Base-by-base conservation (phyloP, 2,329 filamentous ascomycete species). In the Teratosphaeria pseudoeucalypti region DNA sequence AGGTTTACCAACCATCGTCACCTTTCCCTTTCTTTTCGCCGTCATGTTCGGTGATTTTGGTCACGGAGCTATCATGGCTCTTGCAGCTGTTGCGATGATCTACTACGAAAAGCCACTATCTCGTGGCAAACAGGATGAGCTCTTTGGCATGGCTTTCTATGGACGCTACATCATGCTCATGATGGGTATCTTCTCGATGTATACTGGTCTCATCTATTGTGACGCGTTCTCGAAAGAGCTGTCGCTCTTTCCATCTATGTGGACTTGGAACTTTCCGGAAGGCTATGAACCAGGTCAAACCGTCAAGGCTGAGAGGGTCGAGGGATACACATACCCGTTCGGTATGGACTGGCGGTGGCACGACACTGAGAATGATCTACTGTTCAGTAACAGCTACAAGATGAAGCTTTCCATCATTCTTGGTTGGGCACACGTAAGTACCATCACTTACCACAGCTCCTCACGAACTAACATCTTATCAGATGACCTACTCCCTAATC, bases 21-120 rank as follows among this genome's bases (percentile, higher is more conserved):
- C 94, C 6, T 99, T 99, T 76, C 94, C 95, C n/a, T 99, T 99
- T 81, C 81, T 99, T 63, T 99, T 99, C 73, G 94, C 94, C 56
- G 94, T 99, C 83, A 99, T 99, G 94, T 99, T 99, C 72, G 95
- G 94, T 80, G 94, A 99, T 76, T 87, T 96, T 61, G 95, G 94
- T 57, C 94, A 99, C 71, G 94, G 92, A 65, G 75, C 87, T 65
- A 88, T 99, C 74, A 95, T 99, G 88, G 81, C 92, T 52, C 73
- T 84, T 59, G 89, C 90, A 60, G 89, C 94, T 14, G 71, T 85
- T 59, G 90, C 91, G 60, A 96, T 99, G 91, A 97, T 99, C 67
- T 90, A 96, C 78, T 97, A 87, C 82, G 94, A 99, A 77, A 92
- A 90, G 77, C 86, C 88, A 61, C 80, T 99, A 39, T 73, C 75